A percentile compares a stretch with the other conserved stretches of the same genome.
Evolutionary conservation across 352 stramenopile genomes (phyloP).

Genomic region (Pythium chondricola): DNA sequence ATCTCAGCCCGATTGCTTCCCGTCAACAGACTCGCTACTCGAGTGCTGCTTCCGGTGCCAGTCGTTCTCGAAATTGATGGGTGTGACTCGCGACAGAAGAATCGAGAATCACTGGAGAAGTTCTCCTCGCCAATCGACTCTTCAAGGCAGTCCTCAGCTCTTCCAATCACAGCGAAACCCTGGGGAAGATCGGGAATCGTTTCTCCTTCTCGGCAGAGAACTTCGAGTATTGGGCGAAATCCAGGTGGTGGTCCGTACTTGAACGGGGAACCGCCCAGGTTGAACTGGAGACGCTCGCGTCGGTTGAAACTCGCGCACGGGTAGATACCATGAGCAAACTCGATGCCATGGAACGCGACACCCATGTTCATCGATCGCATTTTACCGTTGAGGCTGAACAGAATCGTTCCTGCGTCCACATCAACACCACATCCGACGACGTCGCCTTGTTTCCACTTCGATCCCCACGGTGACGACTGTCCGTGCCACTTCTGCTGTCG

Average conservation of each 20-base stretch:
- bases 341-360: slow-evolving; percentile 70
- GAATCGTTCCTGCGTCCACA: slow-evolving; percentile 79
- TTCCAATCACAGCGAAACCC: slow-evolving; percentile 73
- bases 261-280: slow-evolving; percentile 77
- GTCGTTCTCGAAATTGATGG: slow-evolving; percentile 63
- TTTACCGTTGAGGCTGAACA: slow-evolving; percentile 91
- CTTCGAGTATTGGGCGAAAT: slow-evolving; percentile 77
- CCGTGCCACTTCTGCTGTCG: slow-evolving; percentile 90
- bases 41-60: slow-evolving; percentile 30
- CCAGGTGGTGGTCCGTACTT: slow-evolving; percentile 66
- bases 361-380: slow-evolving; percentile 84
- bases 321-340: slow-evolving; percentile 80
- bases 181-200: slow-evolving; percentile 48
- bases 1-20: slow-evolving; percentile 57
- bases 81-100: slow-evolving; percentile 72
- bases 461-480: slow-evolving; percentile 77
- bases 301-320: slow-evolving; percentile 87
- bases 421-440: slow-evolving; percentile 89
- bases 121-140: slow-evolving; percentile 81
- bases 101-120: slow-evolving; percentile 70
- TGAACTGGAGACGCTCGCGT: slow-evolving; percentile 81
- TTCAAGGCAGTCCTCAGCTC: slow-evolving; percentile 76
- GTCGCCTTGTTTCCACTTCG: slow-evolving; percentile 90
- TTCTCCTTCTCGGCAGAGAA: slow-evolving; percentile 32
- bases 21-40: slow-evolving; percentile 7